Conservation (phyloP, 257 asterid species). For the Ehretia macrophylla region DNA sequence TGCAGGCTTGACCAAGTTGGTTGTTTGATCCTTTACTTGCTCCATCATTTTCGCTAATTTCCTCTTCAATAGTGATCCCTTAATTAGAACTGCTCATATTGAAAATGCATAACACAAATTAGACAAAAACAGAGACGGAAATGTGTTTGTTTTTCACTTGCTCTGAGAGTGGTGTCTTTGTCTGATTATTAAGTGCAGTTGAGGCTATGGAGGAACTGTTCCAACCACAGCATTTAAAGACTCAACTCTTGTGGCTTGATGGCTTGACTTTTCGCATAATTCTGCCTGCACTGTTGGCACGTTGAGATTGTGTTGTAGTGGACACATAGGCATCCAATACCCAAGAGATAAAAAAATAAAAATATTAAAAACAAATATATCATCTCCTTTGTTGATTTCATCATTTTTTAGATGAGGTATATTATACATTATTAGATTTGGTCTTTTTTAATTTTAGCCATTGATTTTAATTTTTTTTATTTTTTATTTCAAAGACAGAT, state of each 20-base stretch:
- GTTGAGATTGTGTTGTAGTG: too few species aligned
- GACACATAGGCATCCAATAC: too few species aligned
- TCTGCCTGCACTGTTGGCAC: neutral
- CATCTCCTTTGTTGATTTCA: too few species aligned
- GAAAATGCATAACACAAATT: constrained; percentile 16
- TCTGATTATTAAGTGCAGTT: constrained; percentile 18
- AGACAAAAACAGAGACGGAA: neutral
- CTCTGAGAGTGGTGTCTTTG: constrained; percentile 3
- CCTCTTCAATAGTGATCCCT: constrained; percentile 44
- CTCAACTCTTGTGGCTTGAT: constrained; percentile 3
- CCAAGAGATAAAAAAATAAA: too few species aligned
- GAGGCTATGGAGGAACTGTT: constrained; percentile 21
- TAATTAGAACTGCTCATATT: constrained; percentile 1
- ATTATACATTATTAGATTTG: too few species aligned
- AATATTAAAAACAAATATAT: too few species aligned
- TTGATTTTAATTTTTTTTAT: too few species aligned
- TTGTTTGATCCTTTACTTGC: constrained; percentile 11
- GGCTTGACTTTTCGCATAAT: constrained; percentile 17
- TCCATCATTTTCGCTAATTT: constrained; percentile 34
- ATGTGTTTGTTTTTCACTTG: neutral
- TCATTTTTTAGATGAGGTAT: too few species aligned
- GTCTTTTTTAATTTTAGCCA: too few species aligned
- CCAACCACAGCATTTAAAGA: constrained; percentile 44
- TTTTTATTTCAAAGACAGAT: too few species aligned
- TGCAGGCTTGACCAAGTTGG: constrained; percentile 1